These are phyloP conservation scores for Linum usitatissimum DNA, from an alignment of 345 rosid species.

Conservation along the genomic window DNA sequence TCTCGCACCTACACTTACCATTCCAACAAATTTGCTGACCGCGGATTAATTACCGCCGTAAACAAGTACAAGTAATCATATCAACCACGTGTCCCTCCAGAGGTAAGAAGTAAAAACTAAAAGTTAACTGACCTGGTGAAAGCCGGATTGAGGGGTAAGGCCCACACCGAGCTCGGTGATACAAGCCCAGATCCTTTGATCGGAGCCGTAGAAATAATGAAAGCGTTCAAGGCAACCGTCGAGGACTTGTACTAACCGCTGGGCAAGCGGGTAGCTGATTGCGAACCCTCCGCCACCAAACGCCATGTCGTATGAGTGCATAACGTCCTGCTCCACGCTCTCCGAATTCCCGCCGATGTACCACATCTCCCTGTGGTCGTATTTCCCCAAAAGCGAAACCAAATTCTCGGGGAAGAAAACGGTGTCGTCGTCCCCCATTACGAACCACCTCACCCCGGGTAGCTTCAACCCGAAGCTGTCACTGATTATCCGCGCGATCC, in stretches of 20 bases:
- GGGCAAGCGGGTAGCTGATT: conserved; percentile 54
- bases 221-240: conserved; percentile 70
- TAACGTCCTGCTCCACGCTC: conserved; percentile 60
- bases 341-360: conserved; percentile 70
- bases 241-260: conserved; percentile 33
- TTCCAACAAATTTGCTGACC: no score
- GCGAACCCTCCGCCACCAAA: conserved; percentile 96
- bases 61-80: no score
- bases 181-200: conserved; percentile 73
- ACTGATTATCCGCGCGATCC: conserved; percentile 62
- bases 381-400: conserved; percentile 45
- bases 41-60: no score
- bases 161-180: conserved; percentile 62
- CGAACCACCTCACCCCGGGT: conserved; percentile 71
- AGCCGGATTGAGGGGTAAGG: conserved; percentile 53
- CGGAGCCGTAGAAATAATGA: conserved; percentile 65
- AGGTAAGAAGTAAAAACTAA: neutral
- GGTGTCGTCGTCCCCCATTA: conserved; percentile 91
- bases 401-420: conserved; percentile 56
- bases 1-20: no score
- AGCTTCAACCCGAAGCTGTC: conserved; percentile 40
- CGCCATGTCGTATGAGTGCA: conserved; percentile 75
- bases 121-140: conserved; percentile 60
- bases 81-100: no score
- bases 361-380: conserved; percentile 72